These are phyloP conservation scores for fission yeast (Schizosaccharomyces pombe) DNA, from an alignment of 805 yeast species.

Conservation along the genomic window DNA sequence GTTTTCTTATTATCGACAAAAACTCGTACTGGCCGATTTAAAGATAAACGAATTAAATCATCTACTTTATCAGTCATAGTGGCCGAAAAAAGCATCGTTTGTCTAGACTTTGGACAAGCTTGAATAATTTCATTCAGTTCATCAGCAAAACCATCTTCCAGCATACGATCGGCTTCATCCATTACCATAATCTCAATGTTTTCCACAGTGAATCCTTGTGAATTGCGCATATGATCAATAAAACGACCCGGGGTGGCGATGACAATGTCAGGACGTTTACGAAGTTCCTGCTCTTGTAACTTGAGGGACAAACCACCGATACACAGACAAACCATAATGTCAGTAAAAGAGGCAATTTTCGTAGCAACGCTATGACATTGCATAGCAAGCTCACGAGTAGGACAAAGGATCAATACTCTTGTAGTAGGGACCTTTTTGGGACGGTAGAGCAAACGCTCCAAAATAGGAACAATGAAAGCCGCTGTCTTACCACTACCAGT, in stretches of 20 bases:
- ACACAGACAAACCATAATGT: slow-evolving; percentile 71
- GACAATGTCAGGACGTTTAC: slow-evolving; percentile 81
- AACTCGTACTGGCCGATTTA: slow-evolving; percentile 74
- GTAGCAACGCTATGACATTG: slow-evolving; percentile 89
- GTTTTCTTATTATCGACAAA: slow-evolving; percentile 94
- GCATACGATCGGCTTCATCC: slow-evolving; percentile 98
- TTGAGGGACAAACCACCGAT: slow-evolving; percentile 93
- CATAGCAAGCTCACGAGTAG: slow-evolving; percentile 93
- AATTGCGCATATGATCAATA: slow-evolving; percentile 87
- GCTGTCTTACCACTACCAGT: slow-evolving; percentile 99
- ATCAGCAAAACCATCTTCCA: slow-evolving; percentile 94
- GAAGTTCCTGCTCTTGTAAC: slow-evolving; percentile 86
- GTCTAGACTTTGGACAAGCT: slow-evolving; percentile 73
- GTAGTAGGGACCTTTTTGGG: slow-evolving; percentile 73
- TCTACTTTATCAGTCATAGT: slow-evolving; percentile 91
- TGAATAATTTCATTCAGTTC: slow-evolving; percentile 79
- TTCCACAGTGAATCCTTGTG: slow-evolving; percentile 78
- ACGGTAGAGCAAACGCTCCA: slow-evolving; percentile 74
- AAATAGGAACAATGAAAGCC: slow-evolving; percentile 86
- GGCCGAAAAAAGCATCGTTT: slow-evolving; percentile 84
- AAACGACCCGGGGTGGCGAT: slow-evolving; percentile 98
- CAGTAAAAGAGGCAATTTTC: slow-evolving; percentile 54
- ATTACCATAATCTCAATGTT: slow-evolving; percentile 75
- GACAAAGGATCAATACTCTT: slow-evolving; percentile 72
- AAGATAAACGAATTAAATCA: slow-evolving; percentile 63